Evolutionary conservation across 2,329 filamentous ascomycete genomes (phyloP), one percentile per base, ranked within the genome.

Genomic region (Nemania serpens): DNA sequence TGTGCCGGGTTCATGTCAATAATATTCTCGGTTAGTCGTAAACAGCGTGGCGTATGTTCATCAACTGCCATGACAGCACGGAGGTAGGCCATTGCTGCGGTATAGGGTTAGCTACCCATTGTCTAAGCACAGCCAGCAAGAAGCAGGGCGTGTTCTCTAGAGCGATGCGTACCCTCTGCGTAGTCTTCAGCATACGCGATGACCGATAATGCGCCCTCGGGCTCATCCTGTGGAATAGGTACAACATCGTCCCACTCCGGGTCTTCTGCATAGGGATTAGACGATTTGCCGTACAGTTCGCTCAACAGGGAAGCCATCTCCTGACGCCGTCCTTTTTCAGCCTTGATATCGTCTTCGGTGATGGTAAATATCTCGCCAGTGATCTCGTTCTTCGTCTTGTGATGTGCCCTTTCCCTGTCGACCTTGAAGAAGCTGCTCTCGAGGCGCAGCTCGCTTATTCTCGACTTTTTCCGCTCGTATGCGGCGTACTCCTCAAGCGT

Each of bases 1-100:
- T 99, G 95, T 0, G 95, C 93, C 15, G 95, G 91, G 76, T 99
- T 99, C 84, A 97, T 88, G 62, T 82, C 81, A 73, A 99, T 98
- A 73, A 99, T 88, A 76, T 94, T 88, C 73, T 93, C 89, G 4
- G 95, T 99, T 64, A 99, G 85, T 34, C 82, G 84, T 45, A 99
- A 83, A 37, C 88, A 90, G 49, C 95, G 85, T 20, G 88, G 84
- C 22, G 90, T 93, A 79, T 89, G 84, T 76, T 99, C 95, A 73
- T 96, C 90, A 49, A 81, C 82, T 13, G 91, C 90, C 94, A 99
- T 99, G 68, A 97, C 85, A 63, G 95, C 93, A 63, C 95, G 90
- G 55, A 99, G 86, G 77, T 98, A 99, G 46, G 91, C 88, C 78
- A 96, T 95, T 48, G 91, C 93, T 88, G 33, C 17, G 45, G 34